Evolutionary conservation across 2,329 filamentous ascomycete genomes (phyloP), one percentile per base, ranked within the genome.

Genomic region (Penicillium sp.): DNA sequence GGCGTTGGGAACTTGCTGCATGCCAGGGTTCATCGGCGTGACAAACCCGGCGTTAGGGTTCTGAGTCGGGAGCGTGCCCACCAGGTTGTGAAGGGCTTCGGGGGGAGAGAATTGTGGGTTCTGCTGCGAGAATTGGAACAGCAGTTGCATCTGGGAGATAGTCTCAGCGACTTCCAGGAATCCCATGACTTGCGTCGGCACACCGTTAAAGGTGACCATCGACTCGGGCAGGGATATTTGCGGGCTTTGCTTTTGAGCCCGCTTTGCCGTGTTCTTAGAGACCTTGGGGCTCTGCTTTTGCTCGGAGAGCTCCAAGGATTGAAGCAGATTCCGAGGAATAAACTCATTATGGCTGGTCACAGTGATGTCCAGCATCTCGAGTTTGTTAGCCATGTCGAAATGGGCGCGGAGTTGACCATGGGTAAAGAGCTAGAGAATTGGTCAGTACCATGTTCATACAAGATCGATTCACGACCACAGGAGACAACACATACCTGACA

Each of bases 321-420:
- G 70, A 60, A 88, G 72, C 53, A 83, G 83, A 63, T 83, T 86
- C 58, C 92, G 87, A 24, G 93, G 89, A 50, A 98, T 82, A 71
- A 90, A 97, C 78, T 98, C 93, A 68, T 93, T 91, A 71, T 96
- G 90, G 54, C 84, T 85, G 38, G 83, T 85, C 1, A 91, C 92
- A 51, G 88, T 83, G 68, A 98, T 93, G 70, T 97, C 92, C 53
- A 98, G 85, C 63, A 92, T 83, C 64, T 97, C 92, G 62, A 99
- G 89, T 75, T 90, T 92, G 64, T 92, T 89, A 40, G 90, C 86
- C 9, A 81, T 82, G 69, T 96, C 91, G 73, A 97, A 96, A 64
- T 92, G 87, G 0, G 90, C 93, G 53, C 89, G 88, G 28, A 98
- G 80, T 4, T 84, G 88, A 47, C 94, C 94, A n/a, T 83, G 87